Evolutionary conservation across 2,329 filamentous ascomycete species (phyloP), one percentile per base, ranked within the genome.

Genomic region (Aureobasidium sp.): DNA sequence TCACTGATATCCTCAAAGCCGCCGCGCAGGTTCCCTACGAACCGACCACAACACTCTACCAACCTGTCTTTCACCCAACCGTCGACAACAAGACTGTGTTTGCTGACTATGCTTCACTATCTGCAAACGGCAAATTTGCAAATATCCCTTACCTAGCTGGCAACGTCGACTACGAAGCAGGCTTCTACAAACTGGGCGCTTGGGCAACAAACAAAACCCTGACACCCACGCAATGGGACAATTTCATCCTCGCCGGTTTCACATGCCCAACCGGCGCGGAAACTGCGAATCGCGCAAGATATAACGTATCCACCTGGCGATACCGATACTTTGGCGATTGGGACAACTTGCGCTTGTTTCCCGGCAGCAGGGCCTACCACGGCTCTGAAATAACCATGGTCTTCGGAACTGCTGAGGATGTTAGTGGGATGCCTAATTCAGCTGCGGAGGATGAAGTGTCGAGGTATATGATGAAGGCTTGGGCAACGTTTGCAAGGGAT

Each of bases 241-340:
- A 50, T 9, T 67, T 67, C 57, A 62, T 63, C 29, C 62, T 60
- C 37, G 38, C 63, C 33, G 63, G 58, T 43, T 67, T 65, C 38
- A 65, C 66, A 64, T 81, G 78, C 29, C 76, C 78, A 3, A 74
- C 74, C 15, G 68, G 71, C 1, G 69, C 72, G 60, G 73, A 78
- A 35, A 75, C 74, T 3, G 61, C 64, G 3, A 71, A 73, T 3
- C 74, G 76, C 7, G 66, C 65, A 1, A 49, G 53, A 1, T 65
- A 74, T 25, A 69, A 67, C 6, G 70, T 78, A 2, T 69, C 76
- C 0, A 67, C 74, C 9, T 81, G 77, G 75, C 71, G 71, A 3
- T 79, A 75, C 49, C 75, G 78, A 31, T 81, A 79, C 65, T 72
- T 77, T 53, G 78, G 73, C 21, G 77, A 81, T 64, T 82, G 77